These are phyloP conservation scores for Corynespora cassiicola DNA, from an alignment of 2,329 filamentous ascomycete genomes.

Conservation along the genomic window DNA sequence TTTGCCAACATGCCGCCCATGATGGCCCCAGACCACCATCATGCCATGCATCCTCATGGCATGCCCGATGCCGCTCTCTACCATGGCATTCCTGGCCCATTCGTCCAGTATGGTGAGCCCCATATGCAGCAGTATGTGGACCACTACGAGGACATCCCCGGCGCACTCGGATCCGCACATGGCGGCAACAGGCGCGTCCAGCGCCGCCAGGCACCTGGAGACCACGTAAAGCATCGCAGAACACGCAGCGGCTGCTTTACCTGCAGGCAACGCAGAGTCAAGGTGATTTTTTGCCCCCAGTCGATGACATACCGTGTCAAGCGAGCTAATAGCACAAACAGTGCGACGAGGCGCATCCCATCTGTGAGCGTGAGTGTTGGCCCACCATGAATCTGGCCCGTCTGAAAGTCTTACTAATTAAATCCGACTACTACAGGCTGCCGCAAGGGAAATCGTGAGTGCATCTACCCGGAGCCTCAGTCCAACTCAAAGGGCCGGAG, in stretches of 20 bases:
- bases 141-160: slow-evolving; percentile 42
- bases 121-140: slow-evolving; percentile 43
- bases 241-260: slow-evolving; percentile 95
- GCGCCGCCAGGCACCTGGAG: slow-evolving; percentile 48
- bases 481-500: slow-evolving; percentile 57
- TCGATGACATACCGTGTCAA: slow-evolving; percentile 8
- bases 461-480: slow-evolving; percentile 81
- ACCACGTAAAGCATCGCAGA: slow-evolving; percentile 89
- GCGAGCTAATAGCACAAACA: slow-evolving; percentile 50
- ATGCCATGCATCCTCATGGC: slow-evolving; percentile 31
- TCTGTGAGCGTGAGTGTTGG: slow-evolving; percentile 72
- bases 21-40: slow-evolving; percentile 37
- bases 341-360: slow-evolving; percentile 89
- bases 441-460: slow-evolving; percentile 89
- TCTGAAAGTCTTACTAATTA: slow-evolving; percentile 22
- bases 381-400: slow-evolving; percentile 5
- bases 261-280: slow-evolving; percentile 87
- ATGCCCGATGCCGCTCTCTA: slow-evolving; percentile 40
- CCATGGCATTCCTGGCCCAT: slow-evolving; percentile 33
- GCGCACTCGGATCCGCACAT: slow-evolving; percentile 32
- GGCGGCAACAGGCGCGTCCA: slow-evolving; percentile 34
- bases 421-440: no score
- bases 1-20: slow-evolving; percentile 31
- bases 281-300: slow-evolving; percentile 51
- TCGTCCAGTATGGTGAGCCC: slow-evolving; percentile 39